Evolutionary conservation across 2,329 filamentous ascomycete genomes (phyloP).

Genomic region (Paraphoma chrysanthemicola): DNA sequence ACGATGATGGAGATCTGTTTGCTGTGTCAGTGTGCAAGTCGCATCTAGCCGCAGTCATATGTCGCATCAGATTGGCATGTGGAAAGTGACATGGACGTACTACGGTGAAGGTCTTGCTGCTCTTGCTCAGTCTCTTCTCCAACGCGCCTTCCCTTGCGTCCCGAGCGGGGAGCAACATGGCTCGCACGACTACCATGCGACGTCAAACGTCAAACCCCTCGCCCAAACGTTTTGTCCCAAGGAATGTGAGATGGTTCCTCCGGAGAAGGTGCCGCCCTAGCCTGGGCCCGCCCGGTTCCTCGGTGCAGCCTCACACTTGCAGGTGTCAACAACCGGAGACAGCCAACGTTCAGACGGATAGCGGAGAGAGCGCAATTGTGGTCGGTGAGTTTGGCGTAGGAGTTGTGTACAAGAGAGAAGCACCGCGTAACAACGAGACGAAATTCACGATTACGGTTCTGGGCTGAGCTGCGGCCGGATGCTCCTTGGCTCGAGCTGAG

Average conservation of each 20-base stretch:
- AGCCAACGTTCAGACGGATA: slow-evolving; percentile 7
- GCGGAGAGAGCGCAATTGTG: slow-evolving; percentile 8
- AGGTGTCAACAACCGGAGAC: slow-evolving; percentile 14
- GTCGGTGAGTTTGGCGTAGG: slow-evolving; percentile 2
- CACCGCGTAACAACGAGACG: slow-evolving; percentile 6
- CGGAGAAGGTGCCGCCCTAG: slow-evolving; percentile 26
- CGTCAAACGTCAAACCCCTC: slow-evolving; percentile 12
- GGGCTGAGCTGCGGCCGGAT: slow-evolving; percentile 29
- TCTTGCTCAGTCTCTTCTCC: slow-evolving; percentile 29
- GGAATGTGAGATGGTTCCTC: slow-evolving; percentile 30
- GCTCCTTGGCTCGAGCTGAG: slow-evolving; percentile 31
- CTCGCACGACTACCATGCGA: slow-evolving; percentile 8
- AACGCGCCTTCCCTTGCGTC: slow-evolving; percentile 27
- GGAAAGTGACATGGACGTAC: slow-evolving; percentile 28
- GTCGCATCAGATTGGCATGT: neutral
- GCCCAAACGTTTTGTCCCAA: slow-evolving; percentile 10
- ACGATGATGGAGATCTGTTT: slow-evolving; percentile 38
- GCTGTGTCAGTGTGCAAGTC: slow-evolving; percentile 13
- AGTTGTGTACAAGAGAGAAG: slow-evolving; percentile 3
- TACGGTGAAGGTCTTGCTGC: slow-evolving; percentile 32
- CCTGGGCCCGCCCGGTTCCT: slow-evolving; percentile 17
- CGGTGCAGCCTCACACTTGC: slow-evolving; percentile 24
- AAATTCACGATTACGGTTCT: slow-evolving; percentile 11
- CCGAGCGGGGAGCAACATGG: slow-evolving; percentile 38
- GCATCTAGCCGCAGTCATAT: neutral